Percentiles rank a stretch among this genome's conserved stretches.
Evolutionary conservation across 2,329 filamentous ascomycete genomes (phyloP).

Genomic region (Fusarium sp.): DNA sequence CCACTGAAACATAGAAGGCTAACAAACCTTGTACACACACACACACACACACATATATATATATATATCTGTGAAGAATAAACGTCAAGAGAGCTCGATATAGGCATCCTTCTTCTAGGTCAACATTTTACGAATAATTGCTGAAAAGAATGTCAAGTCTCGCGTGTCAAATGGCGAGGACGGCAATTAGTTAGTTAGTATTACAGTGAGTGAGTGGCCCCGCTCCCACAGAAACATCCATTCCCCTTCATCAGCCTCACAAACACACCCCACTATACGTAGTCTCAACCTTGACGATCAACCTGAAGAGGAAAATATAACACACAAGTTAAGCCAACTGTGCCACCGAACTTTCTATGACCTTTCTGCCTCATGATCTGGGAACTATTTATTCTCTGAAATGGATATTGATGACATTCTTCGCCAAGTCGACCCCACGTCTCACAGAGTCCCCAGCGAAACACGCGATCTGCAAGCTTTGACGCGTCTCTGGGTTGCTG

Average conservation of each 20-base stretch:
- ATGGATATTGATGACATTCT: constrained; percentile 88
- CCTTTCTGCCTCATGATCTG: background rate
- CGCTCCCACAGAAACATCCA: constrained; percentile 27
- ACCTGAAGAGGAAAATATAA: background rate
- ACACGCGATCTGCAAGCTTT: constrained; percentile 85
- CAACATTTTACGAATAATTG: background rate
- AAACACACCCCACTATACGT: constrained; percentile 19
- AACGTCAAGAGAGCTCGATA: background rate
- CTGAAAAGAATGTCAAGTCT: background rate
- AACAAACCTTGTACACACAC: background rate
- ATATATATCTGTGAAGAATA: background rate
- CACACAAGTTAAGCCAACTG: background rate
- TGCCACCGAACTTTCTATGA: background rate
- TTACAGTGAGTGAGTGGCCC: background rate
- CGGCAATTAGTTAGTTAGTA: background rate
- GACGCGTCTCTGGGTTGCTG: constrained; percentile 92
- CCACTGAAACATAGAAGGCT: background rate
- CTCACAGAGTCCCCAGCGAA: constrained; percentile 63
- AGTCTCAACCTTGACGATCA: constrained; percentile 2
- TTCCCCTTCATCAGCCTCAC: constrained; percentile 4
- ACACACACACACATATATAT: too few species aligned
- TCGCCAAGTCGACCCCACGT: constrained; percentile 72
- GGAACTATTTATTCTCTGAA: too few species aligned
- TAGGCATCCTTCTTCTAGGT: background rate
- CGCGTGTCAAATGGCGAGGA: background rate